Evolutionary conservation across 176 grass and related monocot genomes (phyloP).

Genomic region (Cenchrus purpureus): DNA sequence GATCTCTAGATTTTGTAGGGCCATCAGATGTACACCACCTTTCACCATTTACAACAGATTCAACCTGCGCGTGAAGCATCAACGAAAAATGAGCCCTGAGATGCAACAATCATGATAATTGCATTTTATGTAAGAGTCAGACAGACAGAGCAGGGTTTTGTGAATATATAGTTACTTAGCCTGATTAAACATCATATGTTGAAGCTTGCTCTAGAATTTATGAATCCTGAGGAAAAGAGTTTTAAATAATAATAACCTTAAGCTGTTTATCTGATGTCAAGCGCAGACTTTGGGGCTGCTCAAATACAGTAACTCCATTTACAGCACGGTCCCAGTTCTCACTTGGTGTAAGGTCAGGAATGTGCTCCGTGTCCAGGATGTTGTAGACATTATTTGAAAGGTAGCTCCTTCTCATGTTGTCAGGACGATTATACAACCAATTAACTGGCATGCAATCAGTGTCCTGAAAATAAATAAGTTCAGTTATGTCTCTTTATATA

Average conservation of each 20-base stretch:
- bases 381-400: slow-evolving; percentile 29
- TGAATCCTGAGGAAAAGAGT: slow-evolving; percentile 18
- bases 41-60: slow-evolving; percentile 30
- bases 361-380: slow-evolving; percentile 26
- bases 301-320: slow-evolving; percentile 33
- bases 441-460: slow-evolving; percentile 76
- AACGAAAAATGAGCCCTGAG: slow-evolving; percentile 29
- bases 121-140: slow-evolving; percentile 15
- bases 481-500: slow-evolving; percentile 28
- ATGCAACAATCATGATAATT: slow-evolving; percentile 8
- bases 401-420: slow-evolving; percentile 42
- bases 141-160: neutral
- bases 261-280: slow-evolving; percentile 28
- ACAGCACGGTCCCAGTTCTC: slow-evolving; percentile 27
- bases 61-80: slow-evolving; percentile 38
- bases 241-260: slow-evolving; percentile 40
- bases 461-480: slow-evolving; percentile 57
- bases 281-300: neutral
- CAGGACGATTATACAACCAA: slow-evolving; percentile 51
- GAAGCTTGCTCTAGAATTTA: slow-evolving; percentile 15
- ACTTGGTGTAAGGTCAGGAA: slow-evolving; percentile 37
- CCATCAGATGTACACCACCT: slow-evolving; percentile 1
- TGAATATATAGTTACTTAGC: slow-evolving; percentile 11
- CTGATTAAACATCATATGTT: slow-evolving; percentile 6
- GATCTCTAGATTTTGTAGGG: slow-evolving; percentile 8